phyloP scores from a whole-genome alignment of 306 rosid genomes.

The Cicer judaicum region DNA sequence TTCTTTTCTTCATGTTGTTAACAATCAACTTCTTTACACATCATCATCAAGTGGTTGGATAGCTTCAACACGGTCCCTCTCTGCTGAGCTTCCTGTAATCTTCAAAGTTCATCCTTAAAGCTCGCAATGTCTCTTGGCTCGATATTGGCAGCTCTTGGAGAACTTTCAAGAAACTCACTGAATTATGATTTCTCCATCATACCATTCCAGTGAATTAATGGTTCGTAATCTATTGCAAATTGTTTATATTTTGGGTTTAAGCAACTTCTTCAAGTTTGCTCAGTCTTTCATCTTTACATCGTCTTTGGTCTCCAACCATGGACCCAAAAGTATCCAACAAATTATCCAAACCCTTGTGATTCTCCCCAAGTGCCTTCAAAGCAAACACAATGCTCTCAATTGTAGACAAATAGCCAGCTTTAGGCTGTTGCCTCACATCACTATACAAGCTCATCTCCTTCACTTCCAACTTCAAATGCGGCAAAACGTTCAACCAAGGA shows the following conservation, averaged over 20 bases:
- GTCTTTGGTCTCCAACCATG: slow-evolving; percentile 84
- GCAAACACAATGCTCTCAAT: slow-evolving; percentile 86
- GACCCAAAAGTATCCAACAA: slow-evolving; percentile 79
- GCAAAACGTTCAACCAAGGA: slow-evolving; percentile 80
- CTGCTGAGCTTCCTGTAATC: slow-evolving; percentile 6
- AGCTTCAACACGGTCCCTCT: not conserved
- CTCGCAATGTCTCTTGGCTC: slow-evolving; percentile 5
- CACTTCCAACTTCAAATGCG: slow-evolving; percentile 78
- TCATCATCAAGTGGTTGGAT: slow-evolving; percentile 1
- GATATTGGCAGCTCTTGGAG: not conserved
- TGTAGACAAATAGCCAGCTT: slow-evolving; percentile 78
- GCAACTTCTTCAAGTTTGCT: slow-evolving; percentile 37
- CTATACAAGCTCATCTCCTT: slow-evolving; percentile 66
- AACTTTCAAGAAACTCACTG: not conserved
- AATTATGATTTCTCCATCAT: not conserved
- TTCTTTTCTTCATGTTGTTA: not conserved
- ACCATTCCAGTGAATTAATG: not conserved
- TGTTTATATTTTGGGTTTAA: slow-evolving; percentile 5
- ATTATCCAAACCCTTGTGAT: slow-evolving; percentile 64
- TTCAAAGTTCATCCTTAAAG: not conserved
- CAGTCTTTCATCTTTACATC: slow-evolving; percentile 76
- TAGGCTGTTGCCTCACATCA: slow-evolving; percentile 85
- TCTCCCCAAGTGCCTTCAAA: slow-evolving; percentile 64
- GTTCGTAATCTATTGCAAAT: not conserved
- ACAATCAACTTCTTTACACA: not conserved